Evolutionary conservation across 2,329 filamentous ascomycete species (phyloP).

Genomic region (Chaetomium olivaceum): DNA sequence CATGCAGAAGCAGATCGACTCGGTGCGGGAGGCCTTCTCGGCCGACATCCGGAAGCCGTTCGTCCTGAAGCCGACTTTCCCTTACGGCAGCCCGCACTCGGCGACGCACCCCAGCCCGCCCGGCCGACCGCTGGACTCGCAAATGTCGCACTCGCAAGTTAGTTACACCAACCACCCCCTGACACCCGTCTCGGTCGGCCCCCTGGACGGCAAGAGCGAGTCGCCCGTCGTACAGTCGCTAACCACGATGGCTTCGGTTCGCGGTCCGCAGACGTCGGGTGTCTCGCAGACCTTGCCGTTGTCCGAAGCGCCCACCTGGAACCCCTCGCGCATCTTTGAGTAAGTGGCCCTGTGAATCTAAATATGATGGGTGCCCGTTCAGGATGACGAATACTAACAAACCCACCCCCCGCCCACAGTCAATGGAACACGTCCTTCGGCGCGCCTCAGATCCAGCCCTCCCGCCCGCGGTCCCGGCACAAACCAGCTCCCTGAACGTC

Average conservation of each 20-base stretch:
- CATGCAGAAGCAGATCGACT: constrained; percentile 85
- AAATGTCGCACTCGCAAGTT: constrained; percentile 58
- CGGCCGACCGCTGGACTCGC: constrained; percentile 55
- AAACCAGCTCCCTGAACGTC: constrained; percentile 55
- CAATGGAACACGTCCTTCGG: constrained; percentile 97
- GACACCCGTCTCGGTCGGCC: constrained; percentile 73
- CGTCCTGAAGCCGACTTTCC: constrained; percentile 83
- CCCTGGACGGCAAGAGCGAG: constrained; percentile 74
- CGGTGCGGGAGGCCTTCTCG: constrained; percentile 86
- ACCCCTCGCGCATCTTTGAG: constrained; percentile 87
- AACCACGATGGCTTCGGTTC: constrained; percentile 64
- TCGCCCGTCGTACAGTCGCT: constrained; percentile 68
- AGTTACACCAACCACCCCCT: constrained; percentile 75
- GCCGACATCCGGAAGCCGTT: constrained; percentile 83
- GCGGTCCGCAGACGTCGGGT: constrained; percentile 55
- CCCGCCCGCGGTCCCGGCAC: constrained; percentile 45
- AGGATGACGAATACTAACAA: constrained; percentile 32
- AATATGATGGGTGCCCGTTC: neutral
- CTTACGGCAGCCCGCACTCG: constrained; percentile 75
- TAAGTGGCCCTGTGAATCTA: constrained; percentile 52
- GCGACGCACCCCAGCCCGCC: constrained; percentile 65
- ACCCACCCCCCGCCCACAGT: too few relatives aligned
- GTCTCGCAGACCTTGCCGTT: constrained; percentile 59
- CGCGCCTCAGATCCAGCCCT: constrained; percentile 58
- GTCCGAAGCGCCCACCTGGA: constrained; percentile 71